These are phyloP conservation scores for Paramecium primaurelia DNA, from an alignment of 73 alveolate genomes.

Conservation along the genomic window DNA sequence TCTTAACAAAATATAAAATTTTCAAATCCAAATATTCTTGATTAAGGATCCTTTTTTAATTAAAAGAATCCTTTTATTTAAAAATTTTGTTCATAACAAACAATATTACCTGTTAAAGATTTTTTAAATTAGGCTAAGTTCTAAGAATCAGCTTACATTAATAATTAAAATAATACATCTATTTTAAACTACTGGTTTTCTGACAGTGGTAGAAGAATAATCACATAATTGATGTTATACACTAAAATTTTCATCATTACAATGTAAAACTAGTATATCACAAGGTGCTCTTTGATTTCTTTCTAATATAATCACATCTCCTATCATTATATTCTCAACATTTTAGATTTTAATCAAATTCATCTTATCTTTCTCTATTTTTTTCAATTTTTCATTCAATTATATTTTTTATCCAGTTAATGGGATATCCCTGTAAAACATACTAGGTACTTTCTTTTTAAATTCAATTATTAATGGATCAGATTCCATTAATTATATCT, in stretches of 20 bases:
- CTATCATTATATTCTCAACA: not conserved
- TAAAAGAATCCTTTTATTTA: not conserved
- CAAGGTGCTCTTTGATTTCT: slow-evolving; percentile 22
- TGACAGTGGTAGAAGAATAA: not conserved
- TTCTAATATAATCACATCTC: not conserved
- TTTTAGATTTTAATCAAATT: not conserved
- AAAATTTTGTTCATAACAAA: not conserved
- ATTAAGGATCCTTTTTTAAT: slow-evolving; percentile 29
- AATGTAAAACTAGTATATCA: not conserved
- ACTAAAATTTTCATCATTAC: slow-evolving; percentile 3
- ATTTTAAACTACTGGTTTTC: not conserved
- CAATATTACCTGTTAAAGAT: not conserved
- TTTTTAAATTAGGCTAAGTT: not conserved
- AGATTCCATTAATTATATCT: not conserved
- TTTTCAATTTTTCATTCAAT: not conserved
- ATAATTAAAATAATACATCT: not conserved
- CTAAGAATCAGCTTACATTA: not conserved
- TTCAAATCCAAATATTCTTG: not conserved
- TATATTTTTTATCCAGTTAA: not conserved
- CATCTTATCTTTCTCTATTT: not conserved
- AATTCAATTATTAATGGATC: not conserved
- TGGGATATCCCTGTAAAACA: not conserved
- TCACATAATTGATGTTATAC: not conserved
- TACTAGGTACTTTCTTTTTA: not conserved
- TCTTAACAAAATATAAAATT: not conserved